Base-by-base conservation (phyloP, 2,329 filamentous ascomycete genomes). In the Phaeosphaeria sp. region DNA sequence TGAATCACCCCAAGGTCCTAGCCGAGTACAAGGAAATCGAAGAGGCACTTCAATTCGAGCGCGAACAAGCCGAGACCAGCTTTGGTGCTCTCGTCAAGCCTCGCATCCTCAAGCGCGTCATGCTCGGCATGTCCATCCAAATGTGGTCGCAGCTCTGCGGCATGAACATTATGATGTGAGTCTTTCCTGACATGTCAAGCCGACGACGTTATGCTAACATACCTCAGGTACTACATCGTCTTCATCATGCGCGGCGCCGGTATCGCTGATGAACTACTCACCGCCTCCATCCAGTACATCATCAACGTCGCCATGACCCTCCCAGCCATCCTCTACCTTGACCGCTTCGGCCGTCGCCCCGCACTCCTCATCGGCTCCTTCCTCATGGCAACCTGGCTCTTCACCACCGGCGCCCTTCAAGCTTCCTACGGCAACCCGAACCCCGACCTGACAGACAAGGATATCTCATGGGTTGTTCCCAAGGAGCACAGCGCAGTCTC, bases 11-110 rank as follows among this genome's bases (percentile, higher is more conserved):
- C 13, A 84, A 84, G 63, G 87, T 90, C 3, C 77, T 89, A 0
- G 87, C 87, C 0, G 84, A 90, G 74, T 88, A 86, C 64, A 81
- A 84, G 55, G 88, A 90, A 59, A 86, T 87, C 46, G 79, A 85
- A 63, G 81, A 86, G 53, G 83, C 82, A 1, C 74, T 87, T 25
- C 75, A 78, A 1, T 83, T 85, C 49, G 85, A 88, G 68, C 79
- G 82, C 15, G 84, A 86, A 66, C 78, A 83, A 44, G 79, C 79
- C 4, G 74, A 75, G 20, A 81, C 78, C n/a, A 83, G 81, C 47
- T 85, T 83, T 68, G 76, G 73, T 55, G 81, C 82, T 1, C 74
- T 88, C 0, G 71, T 81, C 18, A 78, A 81, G 56, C 81, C 80
- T 6, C 78, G 82, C 17, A 87, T 87, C 65, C 61, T 84, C 54